Conservation (phyloP, 495 filamentous ascomycete genomes). For the Extremus antarcticus region DNA sequence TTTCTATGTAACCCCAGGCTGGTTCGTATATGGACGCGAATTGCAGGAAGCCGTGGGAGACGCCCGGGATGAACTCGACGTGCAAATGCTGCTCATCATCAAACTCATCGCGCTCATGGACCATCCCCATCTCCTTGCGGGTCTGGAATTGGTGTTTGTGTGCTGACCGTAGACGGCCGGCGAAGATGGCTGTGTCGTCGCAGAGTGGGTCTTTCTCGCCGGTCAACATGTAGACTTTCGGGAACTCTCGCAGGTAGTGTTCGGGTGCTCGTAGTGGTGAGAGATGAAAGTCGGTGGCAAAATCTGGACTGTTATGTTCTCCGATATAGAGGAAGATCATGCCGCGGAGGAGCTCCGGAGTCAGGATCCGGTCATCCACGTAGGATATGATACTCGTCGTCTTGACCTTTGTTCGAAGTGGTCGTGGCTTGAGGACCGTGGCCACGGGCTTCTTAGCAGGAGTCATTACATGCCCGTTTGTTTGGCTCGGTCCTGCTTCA, state of each 20-base stretch:
- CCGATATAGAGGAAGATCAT: constrained; percentile 99
- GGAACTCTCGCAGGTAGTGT: constrained; percentile 65
- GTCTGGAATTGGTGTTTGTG: constrained; percentile 59
- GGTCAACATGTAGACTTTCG: constrained; percentile 85
- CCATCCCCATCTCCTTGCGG: constrained; percentile 51
- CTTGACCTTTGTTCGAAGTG: constrained; percentile 76
- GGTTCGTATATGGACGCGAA: constrained; percentile 80
- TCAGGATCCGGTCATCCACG: constrained; percentile 88
- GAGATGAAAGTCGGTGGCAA: constrained; percentile 79
- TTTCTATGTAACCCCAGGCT: constrained; percentile 68
- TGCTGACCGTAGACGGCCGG: constrained; percentile 70
- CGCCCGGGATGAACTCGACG: constrained; percentile 71
- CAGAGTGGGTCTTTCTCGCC: constrained; percentile 92
- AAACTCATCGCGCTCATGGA: constrained; percentile 36
- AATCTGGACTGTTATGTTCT: constrained; percentile 83
- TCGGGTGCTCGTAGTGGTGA: constrained; percentile 86
- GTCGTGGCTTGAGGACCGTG: constrained; percentile 39
- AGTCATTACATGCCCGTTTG: neutral
- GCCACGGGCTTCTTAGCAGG: neutral
- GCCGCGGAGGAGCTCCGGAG: constrained; percentile 95
- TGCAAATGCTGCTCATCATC: constrained; percentile 70
- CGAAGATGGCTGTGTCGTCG: constrained; percentile 93
- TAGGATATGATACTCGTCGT: constrained; percentile 96
- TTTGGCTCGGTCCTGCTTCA: neutral
- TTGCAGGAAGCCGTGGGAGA: constrained; percentile 86